Percentiles rank a stretch among this genome's conserved stretches.
Evolutionary conservation across 805 yeast species (phyloP).

Genomic region (Schizosaccharomyces cryophilus): DNA sequence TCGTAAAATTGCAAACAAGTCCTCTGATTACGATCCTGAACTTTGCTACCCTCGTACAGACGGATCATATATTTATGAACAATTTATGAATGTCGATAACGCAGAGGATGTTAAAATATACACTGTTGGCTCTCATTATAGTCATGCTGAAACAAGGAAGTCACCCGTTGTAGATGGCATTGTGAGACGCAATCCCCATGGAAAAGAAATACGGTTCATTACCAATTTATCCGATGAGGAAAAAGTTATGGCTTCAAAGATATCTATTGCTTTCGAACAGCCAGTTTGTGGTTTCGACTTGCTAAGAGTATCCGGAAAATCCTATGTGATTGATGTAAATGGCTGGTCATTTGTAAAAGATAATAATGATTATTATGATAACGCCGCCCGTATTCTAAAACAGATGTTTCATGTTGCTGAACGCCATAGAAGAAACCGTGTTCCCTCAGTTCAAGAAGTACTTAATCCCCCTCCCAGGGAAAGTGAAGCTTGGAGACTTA

Average conservation of each 20-base stretch:
- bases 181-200: slow-evolving; percentile 88
- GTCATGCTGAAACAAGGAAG: slow-evolving; percentile 96
- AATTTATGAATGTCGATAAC: slow-evolving; percentile 92
- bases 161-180: slow-evolving; percentile 99
- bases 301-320: slow-evolving; percentile 62
- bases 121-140: slow-evolving; percentile 72
- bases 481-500: slow-evolving; percentile 79
- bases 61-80: slow-evolving; percentile 79
- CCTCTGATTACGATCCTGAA: slow-evolving; percentile 81
- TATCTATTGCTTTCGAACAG: slow-evolving; percentile 58
- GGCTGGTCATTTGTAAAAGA: slow-evolving; percentile 96
- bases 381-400: slow-evolving; percentile 53
- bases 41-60: slow-evolving; percentile 52
- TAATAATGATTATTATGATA: slow-evolving; percentile 61
- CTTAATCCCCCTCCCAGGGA: slow-evolving; percentile 31
- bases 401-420: slow-evolving; percentile 27
- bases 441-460: slow-evolving; percentile 12
- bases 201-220: slow-evolving; percentile 80
- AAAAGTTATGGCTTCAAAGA: slow-evolving; percentile 52
- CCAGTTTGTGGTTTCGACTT: slow-evolving; percentile 94
- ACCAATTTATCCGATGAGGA: slow-evolving; percentile 60
- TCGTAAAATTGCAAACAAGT: slow-evolving; percentile 88
- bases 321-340: slow-evolving; percentile 89
- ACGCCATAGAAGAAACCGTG: slow-evolving; percentile 20
- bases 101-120: slow-evolving; percentile 97